These are phyloP conservation scores for Ogataea sp. DNA, from an alignment of 805 yeast genomes.

Conservation along the genomic window DNA sequence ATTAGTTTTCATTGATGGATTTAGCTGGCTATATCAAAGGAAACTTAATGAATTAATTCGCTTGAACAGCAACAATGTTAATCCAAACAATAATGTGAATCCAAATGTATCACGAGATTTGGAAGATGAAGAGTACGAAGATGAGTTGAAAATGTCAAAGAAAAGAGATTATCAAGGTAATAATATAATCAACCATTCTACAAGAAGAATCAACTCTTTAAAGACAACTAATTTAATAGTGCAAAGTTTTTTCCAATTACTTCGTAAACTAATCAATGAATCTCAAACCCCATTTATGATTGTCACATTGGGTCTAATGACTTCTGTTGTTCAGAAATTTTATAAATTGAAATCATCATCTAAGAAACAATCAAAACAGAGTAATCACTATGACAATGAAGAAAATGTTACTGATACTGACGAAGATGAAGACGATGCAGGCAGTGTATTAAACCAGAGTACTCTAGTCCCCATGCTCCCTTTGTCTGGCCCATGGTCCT, in stretches of 20 bases:
- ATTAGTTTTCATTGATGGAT: slow-evolving; percentile 20
- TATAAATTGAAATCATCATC: neutral
- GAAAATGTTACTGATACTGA: neutral
- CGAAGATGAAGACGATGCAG: neutral
- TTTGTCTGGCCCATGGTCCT: slow-evolving; percentile 18
- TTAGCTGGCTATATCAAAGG: slow-evolving; percentile 16
- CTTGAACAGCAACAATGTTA: neutral
- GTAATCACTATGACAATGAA: neutral
- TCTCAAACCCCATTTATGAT: slow-evolving; percentile 9
- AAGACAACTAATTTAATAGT: slow-evolving; percentile 14
- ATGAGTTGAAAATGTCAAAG: neutral
- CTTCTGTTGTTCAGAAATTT: slow-evolving; percentile 17
- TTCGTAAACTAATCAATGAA: slow-evolving; percentile 8
- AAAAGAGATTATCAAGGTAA: neutral
- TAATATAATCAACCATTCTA: neutral
- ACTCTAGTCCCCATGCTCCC: slow-evolving; percentile 24
- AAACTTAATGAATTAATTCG: slow-evolving; percentile 2
- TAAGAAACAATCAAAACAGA: neutral
- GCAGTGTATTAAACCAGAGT: slow-evolving; percentile 12
- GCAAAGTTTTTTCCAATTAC: slow-evolving; percentile 11
- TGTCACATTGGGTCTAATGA: slow-evolving; percentile 23
- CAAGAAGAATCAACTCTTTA: neutral
- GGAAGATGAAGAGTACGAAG: neutral
- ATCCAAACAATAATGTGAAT: neutral
- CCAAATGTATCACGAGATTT: slow-evolving; percentile 6